A percentile compares a stretch with the other conserved stretches of the same genome.
Conservation (phyloP, 2,329 filamentous ascomycete species). For the Cytospora piceicola region DNA sequence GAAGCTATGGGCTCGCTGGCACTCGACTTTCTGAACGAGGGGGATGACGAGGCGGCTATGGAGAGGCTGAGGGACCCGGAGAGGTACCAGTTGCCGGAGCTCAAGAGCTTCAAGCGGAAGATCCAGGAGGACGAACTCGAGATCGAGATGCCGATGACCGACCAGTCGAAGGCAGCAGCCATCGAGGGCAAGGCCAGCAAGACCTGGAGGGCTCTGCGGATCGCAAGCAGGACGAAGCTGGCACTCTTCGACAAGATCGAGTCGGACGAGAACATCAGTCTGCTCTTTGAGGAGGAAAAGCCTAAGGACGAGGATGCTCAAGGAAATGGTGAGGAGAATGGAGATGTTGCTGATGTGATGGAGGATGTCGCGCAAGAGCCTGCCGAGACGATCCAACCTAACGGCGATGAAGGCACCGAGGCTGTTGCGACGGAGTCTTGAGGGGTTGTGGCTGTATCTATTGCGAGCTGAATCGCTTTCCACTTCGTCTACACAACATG, state of each 20-base stretch:
- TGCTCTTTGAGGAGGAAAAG: conserved; percentile 54
- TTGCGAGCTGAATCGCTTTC: background rate
- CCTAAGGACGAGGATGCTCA: conserved; percentile 44
- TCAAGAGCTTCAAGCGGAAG: conserved; percentile 71
- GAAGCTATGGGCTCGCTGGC: conserved; percentile 74
- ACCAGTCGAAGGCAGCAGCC: conserved; percentile 58
- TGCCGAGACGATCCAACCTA: background rate
- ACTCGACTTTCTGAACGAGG: conserved; percentile 77
- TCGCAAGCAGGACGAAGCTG: conserved; percentile 75
- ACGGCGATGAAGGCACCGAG: conserved; percentile 12
- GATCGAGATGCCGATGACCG: conserved; percentile 75
- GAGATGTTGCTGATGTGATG: conserved; percentile 9
- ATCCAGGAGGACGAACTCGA: conserved; percentile 84
- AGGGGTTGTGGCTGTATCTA: background rate
- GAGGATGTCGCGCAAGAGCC: conserved; percentile 7
- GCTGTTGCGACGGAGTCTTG: conserved; percentile 10
- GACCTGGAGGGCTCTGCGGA: conserved; percentile 84
- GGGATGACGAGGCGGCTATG: conserved; percentile 60
- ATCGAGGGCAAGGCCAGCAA: conserved; percentile 82
- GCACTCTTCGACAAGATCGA: conserved; percentile 86
- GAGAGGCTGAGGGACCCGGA: conserved; percentile 68
- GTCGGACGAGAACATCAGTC: conserved; percentile 71
- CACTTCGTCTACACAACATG: conserved; percentile 14
- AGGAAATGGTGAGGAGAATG: conserved; percentile 43
- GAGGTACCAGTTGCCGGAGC: conserved; percentile 70